Conservation (phyloP, 2,329 filamentous ascomycete species). For the Sarocladium strictum region DNA sequence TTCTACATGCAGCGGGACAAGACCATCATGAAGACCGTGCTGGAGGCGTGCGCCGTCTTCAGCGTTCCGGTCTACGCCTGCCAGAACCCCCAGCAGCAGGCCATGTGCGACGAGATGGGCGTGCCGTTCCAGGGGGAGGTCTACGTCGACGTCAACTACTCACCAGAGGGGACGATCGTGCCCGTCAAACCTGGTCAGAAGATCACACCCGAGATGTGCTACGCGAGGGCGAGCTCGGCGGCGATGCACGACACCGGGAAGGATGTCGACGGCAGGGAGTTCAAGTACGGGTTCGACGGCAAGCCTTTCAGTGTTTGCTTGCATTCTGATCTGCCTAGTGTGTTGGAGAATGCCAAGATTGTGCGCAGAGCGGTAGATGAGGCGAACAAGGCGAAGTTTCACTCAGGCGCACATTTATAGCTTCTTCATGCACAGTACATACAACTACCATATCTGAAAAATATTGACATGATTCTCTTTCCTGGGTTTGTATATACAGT, state of each 20-base stretch:
- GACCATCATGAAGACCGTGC: constrained; percentile 14
- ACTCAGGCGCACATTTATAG: not conserved
- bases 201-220: not conserved
- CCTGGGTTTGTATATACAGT: too few relatives aligned
- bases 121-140: constrained; percentile 7
- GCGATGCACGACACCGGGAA: constrained; percentile 1
- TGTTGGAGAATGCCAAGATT: constrained; percentile 7
- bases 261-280: not conserved
- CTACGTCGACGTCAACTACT: constrained; percentile 10
- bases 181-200: constrained; percentile 1
- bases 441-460: too few relatives aligned
- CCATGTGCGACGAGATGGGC: constrained; percentile 2
- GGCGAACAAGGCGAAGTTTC: not conserved
- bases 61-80: constrained; percentile 8
- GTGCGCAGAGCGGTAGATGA: constrained; percentile 7
- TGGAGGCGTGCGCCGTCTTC: constrained; percentile 7
- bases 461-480: too few relatives aligned
- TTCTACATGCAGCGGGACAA: constrained; percentile 24
- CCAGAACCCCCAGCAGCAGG: not conserved
- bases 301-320: constrained; percentile 7
- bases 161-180: not conserved
- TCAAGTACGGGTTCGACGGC: constrained; percentile 6
- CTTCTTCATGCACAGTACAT: too few relatives aligned
- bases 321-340: constrained; percentile 10
- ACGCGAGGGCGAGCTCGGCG: not conserved